phyloP scores from a whole-genome alignment of 257 asterid genomes.

The Plantago ovata region DNA sequence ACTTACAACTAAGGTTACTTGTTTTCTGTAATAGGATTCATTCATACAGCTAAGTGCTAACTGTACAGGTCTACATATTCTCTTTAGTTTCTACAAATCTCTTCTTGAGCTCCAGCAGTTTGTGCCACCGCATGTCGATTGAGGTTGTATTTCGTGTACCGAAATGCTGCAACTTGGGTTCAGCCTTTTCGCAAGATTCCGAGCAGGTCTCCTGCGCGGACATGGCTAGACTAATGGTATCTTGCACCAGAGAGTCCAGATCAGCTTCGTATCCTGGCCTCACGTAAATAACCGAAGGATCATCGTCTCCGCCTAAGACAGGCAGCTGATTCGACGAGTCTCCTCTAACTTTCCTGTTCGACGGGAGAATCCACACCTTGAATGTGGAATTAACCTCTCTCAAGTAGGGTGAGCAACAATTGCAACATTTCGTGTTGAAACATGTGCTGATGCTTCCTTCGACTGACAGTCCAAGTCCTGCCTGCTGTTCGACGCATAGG shows the following conservation, averaged over 20 bases:
- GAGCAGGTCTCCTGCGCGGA: constrained; percentile 93
- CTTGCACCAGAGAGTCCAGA: constrained; percentile 74
- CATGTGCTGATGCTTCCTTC: constrained; percentile 67
- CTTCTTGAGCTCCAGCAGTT: constrained; percentile 66
- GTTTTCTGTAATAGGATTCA: too few species aligned
- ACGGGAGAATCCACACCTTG: constrained; percentile 77
- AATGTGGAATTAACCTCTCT: constrained; percentile 65
- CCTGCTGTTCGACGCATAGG: constrained; percentile 64
- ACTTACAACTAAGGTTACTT: too few species aligned
- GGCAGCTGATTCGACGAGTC: constrained; percentile 44
- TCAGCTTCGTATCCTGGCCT: constrained; percentile 82
- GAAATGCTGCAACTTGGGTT: constrained; percentile 57
- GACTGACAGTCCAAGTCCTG: constrained; percentile 84
- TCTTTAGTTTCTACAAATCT: not conserved
- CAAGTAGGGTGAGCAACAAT: constrained; percentile 62
- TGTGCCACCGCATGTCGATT: constrained; percentile 65
- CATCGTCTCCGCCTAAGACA: constrained; percentile 65
- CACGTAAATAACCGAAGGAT: constrained; percentile 82
- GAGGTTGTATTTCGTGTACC: constrained; percentile 66
- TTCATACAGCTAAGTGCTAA: too few species aligned
- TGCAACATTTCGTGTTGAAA: constrained; percentile 65
- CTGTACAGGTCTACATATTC: too few species aligned
- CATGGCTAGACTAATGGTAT: constrained; percentile 60
- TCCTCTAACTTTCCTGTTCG: constrained; percentile 30
- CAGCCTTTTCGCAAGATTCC: constrained; percentile 64